phyloP scores from a whole-genome alignment of 495 filamentous ascomycete species.

The Penicillium herquei region DNA sequence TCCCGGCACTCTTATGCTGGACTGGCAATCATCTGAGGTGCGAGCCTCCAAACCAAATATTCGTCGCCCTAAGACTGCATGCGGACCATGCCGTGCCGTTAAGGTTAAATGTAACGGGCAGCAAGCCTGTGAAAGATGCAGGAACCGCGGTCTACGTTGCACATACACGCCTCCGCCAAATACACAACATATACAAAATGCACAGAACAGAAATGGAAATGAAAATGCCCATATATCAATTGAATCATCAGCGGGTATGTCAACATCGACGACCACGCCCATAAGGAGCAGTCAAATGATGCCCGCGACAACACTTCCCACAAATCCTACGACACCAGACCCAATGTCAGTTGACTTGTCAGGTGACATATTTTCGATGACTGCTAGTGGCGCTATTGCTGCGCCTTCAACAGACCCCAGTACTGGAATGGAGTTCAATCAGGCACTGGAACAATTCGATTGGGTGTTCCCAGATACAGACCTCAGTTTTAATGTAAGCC shows the following conservation, averaged over 20 bases:
- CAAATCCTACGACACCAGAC: no score
- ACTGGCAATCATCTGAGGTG: background rate
- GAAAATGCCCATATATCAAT: background rate
- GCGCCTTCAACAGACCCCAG: background rate
- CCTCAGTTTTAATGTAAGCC: conserved; percentile 3
- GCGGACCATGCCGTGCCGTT: conserved; percentile 8
- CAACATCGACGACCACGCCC: no score
- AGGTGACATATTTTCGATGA: no score
- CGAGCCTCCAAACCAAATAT: background rate
- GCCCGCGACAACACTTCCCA: no score
- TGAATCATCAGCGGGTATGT: no score
- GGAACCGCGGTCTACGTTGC: conserved; percentile 3
- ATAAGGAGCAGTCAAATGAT: no score
- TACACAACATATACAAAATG: background rate
- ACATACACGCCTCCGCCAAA: background rate
- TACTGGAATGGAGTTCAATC: conserved; percentile 2
- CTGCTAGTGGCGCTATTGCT: no score
- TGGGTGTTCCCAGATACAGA: conserved; percentile 6
- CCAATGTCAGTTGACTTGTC: no score
- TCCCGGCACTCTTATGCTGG: conserved; percentile 4
- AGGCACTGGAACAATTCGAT: conserved; percentile 11
- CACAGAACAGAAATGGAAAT: conserved; percentile 1
- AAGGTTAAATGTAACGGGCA: conserved; percentile 14
- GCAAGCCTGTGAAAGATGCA: conserved; percentile 9
- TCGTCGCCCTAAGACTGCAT: conserved; percentile 16